A percentile compares a stretch with the other conserved stretches of the same genome.
Evolutionary conservation across 2,329 filamentous ascomycete genomes (phyloP).

Genomic region (Pseudogymnoascus sp.): DNA sequence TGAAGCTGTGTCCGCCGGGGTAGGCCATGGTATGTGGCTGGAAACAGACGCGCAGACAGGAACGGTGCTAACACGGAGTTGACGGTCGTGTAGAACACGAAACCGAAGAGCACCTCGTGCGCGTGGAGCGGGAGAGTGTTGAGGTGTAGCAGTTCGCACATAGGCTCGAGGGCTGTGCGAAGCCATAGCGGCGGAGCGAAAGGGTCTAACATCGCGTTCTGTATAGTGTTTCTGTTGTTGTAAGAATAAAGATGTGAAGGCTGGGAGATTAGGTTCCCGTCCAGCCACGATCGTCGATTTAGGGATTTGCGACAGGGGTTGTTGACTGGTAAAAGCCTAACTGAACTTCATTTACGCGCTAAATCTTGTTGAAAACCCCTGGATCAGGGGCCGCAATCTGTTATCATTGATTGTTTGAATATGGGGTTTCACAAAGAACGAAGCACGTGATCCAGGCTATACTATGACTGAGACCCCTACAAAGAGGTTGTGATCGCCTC

Average conservation of each 20-base stretch:
- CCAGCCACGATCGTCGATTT: background rate
- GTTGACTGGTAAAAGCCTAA: background rate
- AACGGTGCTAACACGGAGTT: conserved; percentile 60
- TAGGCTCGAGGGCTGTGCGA: conserved; percentile 47
- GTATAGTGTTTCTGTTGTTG: background rate
- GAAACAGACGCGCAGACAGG: conserved; percentile 55
- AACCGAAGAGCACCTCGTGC: conserved; percentile 65
- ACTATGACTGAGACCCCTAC: no score
- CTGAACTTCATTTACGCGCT: background rate
- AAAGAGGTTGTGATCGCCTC: background rate
- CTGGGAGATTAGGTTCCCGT: background rate
- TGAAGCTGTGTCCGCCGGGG: conserved; percentile 58
- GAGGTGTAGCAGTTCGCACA: conserved; percentile 54
- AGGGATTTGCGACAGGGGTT: conserved; percentile 3
- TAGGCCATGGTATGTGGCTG: conserved; percentile 51
- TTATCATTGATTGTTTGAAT: background rate
- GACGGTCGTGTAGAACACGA: conserved; percentile 60
- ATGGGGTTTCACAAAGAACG: background rate
- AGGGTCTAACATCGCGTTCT: conserved; percentile 59
- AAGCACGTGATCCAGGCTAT: background rate
- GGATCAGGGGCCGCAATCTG: background rate
- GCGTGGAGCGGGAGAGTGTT: conserved; percentile 66
- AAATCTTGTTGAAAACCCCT: background rate
- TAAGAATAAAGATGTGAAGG: background rate
- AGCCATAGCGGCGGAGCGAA: conserved; percentile 55